A percentile compares a stretch with the other conserved stretches of the same genome.
These are phyloP conservation scores for Clarireedia monteithiana DNA, from an alignment of 2,329 filamentous ascomycete genomes.

Conservation along the genomic window DNA sequence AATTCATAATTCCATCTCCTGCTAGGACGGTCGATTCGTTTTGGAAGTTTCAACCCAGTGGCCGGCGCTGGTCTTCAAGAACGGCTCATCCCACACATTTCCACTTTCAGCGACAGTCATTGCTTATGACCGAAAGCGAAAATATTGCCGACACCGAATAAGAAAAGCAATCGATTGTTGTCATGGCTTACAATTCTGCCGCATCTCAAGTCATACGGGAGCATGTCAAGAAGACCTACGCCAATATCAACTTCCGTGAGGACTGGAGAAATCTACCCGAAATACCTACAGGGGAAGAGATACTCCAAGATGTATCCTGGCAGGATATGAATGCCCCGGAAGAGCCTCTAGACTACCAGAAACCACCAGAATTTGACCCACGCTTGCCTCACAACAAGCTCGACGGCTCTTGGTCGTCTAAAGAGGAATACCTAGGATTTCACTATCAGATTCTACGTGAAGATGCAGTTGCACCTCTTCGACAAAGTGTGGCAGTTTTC, in stretches of 20 bases:
- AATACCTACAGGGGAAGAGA: constrained; percentile 45
- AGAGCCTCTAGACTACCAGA: constrained; percentile 21
- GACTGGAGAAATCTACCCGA: constrained; percentile 40
- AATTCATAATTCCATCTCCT: too few species aligned
- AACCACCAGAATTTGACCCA: constrained; percentile 6
- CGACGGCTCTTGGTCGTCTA: constrained; percentile 48
- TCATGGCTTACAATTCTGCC: neutral
- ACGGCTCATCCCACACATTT: neutral
- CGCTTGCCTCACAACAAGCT: constrained; percentile 42
- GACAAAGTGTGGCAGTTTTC: constrained; percentile 55
- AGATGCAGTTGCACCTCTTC: constrained; percentile 62
- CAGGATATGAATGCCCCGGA: neutral
- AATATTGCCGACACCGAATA: neutral
- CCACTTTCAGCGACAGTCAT: neutral
- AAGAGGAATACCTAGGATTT: constrained; percentile 58
- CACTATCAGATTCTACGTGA: constrained; percentile 73
- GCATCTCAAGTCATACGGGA: neutral
- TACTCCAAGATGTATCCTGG: constrained; percentile 31
- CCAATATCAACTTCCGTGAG: neutral
- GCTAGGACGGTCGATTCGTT: too few species aligned
- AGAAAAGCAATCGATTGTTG: neutral
- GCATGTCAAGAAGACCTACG: constrained; percentile 7
- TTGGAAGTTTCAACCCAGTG: too few species aligned
- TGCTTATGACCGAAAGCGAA: neutral
- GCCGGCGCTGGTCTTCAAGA: neutral